Evolutionary conservation across 495 filamentous ascomycete genomes (phyloP), one percentile per base, ranked within the genome.

Genomic region (Penicillium mononematosum): DNA sequence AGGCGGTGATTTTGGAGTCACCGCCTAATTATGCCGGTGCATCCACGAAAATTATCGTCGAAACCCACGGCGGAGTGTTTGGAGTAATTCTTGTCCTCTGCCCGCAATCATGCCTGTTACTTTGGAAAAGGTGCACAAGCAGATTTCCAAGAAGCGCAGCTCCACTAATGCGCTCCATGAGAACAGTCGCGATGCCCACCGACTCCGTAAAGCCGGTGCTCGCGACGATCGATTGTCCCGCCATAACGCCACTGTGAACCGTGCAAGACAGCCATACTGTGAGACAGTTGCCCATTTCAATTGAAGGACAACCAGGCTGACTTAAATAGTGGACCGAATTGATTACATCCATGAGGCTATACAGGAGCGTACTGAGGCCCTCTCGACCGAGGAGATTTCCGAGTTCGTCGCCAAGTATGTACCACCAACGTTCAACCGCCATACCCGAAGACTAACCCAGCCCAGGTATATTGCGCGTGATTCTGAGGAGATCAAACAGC

Each of bases 121-220:
- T 57, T 68, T 95, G 14, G 71, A 83, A 47, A 96, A 92, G 63
- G 86, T 92, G 38, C 86, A 89, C 54, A 97, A 96, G 75, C 84
- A 90, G 56, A 89, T 96, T 47, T 70, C 83, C 20, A 92, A 92
- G 76, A 88, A 88, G 73, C 82, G 83, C 48, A 84, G 82, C 16
- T 78, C 78, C 16, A 77, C 87, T 48, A 81, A 83, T 22, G 79
- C 85, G 14, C 78, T 97, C 14, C 91, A 97, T 67, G 86, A 90
- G 65, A 88, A 89, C 69, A 94, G 89, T 65, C 80, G 91, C 57
- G 88, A 95, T 72, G 85, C 85, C 9, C 84, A 85, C 61, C 82
- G 86, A 44, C 72, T 97, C 54, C 88, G 89, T 64, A 79, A 84
- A 32, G 92, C 91, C 16, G 80, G 80, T 55, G 79, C 83, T 42